Conservation (phyloP, 352 stramenopile species). For the Bremia lactucae region DNA sequence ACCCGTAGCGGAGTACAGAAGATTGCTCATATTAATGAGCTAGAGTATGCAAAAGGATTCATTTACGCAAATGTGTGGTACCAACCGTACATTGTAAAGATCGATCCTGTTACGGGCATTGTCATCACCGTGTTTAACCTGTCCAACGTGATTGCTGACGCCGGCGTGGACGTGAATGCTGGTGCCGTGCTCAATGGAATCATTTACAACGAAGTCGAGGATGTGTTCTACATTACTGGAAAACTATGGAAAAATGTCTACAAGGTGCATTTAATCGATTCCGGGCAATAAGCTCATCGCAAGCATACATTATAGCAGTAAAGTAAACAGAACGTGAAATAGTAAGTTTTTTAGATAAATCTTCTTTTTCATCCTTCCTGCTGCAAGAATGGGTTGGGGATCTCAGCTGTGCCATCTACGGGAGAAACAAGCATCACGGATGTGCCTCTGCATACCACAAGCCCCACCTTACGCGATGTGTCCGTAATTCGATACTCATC, state of each 20-base stretch:
- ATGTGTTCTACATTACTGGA: constrained; percentile 89
- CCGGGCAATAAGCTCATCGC: constrained; percentile 11
- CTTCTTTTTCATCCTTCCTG: constrained; percentile 49
- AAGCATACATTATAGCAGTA: constrained; percentile 6
- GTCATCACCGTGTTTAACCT: constrained; percentile 87
- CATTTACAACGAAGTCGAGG: constrained; percentile 81
- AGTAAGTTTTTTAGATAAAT: background rate
- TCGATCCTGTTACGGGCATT: constrained; percentile 76
- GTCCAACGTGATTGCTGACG: constrained; percentile 37
- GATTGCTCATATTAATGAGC: constrained; percentile 86
- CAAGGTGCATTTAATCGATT: constrained; percentile 70
- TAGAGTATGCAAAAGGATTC: constrained; percentile 87
- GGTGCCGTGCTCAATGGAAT: constrained; percentile 90
- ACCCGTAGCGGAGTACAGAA: constrained; percentile 26
- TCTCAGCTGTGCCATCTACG: constrained; percentile 86
- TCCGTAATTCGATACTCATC: constrained; percentile 86
- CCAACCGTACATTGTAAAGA: constrained; percentile 86
- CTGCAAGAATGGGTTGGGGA: constrained; percentile 87
- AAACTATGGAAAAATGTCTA: constrained; percentile 90
- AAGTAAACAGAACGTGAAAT: background rate
- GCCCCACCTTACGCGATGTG: constrained; percentile 86
- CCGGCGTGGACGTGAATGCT: constrained; percentile 38
- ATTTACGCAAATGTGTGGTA: constrained; percentile 95
- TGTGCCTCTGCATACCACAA: constrained; percentile 90
- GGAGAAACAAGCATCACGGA: constrained; percentile 88